Evolutionary conservation across 202 grass and related monocot genomes (phyloP).

Genomic region (Musa balbisiana): DNA sequence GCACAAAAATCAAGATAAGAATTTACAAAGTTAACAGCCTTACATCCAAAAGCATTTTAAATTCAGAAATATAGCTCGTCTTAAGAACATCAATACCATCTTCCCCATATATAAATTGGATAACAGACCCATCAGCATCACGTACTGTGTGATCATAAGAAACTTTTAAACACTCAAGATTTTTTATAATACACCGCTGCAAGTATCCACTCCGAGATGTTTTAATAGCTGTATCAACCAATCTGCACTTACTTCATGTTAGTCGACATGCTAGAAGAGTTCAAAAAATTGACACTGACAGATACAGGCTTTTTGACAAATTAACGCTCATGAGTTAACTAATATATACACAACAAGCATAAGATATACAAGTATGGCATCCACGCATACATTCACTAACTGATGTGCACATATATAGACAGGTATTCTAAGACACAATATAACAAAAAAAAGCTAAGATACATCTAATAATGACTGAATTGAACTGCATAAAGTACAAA

Average conservation of each 20-base stretch:
- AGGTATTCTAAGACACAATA: too few relatives aligned
- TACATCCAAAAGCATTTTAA: conserved; percentile 66
- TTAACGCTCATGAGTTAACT: too few relatives aligned
- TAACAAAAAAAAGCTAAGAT: too few relatives aligned
- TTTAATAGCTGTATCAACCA: conserved; percentile 89
- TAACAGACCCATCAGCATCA: conserved; percentile 88
- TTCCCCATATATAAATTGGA: conserved; percentile 79
- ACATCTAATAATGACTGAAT: not conserved
- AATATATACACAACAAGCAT: not conserved
- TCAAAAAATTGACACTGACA: not conserved
- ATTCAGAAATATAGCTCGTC: conserved; percentile 56
- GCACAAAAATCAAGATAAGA: not conserved
- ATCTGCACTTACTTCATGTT: conserved; percentile 28
- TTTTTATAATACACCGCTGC: conserved; percentile 93
- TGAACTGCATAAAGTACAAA: not conserved
- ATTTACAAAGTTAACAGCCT: conserved; percentile 18
- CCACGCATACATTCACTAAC: not conserved
- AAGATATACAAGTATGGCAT: not conserved
- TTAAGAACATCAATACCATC: conserved; percentile 86
- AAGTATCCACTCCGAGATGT: conserved; percentile 95
- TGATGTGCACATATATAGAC: not conserved
- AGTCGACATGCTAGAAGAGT: not conserved
- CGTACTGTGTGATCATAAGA: conserved; percentile 84
- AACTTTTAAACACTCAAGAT: conserved; percentile 72
- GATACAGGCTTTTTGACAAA: not conserved